Conservation (phyloP, 108 stramenopile genomes). For the Cyclostephanos tholiformis region DNA sequence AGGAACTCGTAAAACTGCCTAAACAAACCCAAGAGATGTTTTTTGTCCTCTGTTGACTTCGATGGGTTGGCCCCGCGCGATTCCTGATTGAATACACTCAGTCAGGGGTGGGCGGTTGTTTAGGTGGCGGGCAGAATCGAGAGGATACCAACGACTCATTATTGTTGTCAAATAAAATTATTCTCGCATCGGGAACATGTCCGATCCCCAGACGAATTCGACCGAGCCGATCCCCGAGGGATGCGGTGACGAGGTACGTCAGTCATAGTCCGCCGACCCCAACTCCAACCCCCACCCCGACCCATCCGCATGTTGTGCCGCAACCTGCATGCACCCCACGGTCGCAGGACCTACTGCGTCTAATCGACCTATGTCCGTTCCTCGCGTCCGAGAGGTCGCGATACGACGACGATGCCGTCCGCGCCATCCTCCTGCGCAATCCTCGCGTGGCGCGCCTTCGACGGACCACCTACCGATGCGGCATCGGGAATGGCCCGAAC, state of each 20-base stretch:
- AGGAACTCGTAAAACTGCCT: too few species aligned
- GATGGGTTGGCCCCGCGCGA: too few species aligned
- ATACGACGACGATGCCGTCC: conserved; percentile 36
- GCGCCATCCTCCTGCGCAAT: conserved; percentile 14
- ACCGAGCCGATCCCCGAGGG: neutral
- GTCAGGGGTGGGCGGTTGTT: too few species aligned
- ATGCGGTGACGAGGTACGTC: neutral
- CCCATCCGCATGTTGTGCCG: neutral
- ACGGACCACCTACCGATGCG: conserved; percentile 25
- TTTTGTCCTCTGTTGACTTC: too few species aligned
- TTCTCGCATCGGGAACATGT: neutral
- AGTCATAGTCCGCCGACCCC: too few species aligned
- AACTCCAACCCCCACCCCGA: too few species aligned
- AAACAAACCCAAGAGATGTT: too few species aligned
- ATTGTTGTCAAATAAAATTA: too few species aligned
- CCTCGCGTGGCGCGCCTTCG: conserved; percentile 24
- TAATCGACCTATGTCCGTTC: conserved; percentile 44
- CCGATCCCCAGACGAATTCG: neutral
- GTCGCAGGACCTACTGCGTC: conserved; percentile 24
- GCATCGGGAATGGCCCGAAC: conserved; percentile 19
- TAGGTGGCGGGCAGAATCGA: too few species aligned
- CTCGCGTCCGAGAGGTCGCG: conserved; percentile 27
- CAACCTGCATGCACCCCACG: too few species aligned
- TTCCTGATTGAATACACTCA: too few species aligned
- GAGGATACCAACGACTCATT: too few species aligned